Evolutionary conservation across 2,329 filamentous ascomycete species (phyloP).

Genomic region (Incumbomyces delicatus): DNA sequence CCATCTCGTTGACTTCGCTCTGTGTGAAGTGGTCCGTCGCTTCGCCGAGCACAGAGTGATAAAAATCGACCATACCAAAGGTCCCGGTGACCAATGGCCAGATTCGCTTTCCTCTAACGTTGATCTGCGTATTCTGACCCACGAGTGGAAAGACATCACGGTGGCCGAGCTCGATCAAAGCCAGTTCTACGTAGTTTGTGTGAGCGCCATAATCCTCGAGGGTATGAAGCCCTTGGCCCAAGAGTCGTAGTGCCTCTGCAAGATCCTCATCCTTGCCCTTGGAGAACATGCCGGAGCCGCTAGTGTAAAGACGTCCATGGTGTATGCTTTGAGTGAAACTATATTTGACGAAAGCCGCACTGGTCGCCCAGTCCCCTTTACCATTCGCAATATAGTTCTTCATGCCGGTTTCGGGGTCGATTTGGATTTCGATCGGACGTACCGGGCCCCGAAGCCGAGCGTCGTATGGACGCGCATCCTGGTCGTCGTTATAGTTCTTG

Average conservation of each 20-base stretch:
- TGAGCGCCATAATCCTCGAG: slow-evolving; percentile 73
- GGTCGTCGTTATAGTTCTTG: slow-evolving; percentile 66
- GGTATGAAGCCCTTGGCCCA: slow-evolving; percentile 67
- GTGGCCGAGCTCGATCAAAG: slow-evolving; percentile 61
- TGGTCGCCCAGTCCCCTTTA: slow-evolving; percentile 76
- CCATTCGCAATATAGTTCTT: slow-evolving; percentile 99
- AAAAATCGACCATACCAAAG: slow-evolving; percentile 74
- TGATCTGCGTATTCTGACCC: slow-evolving; percentile 56
- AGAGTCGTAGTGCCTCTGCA: slow-evolving; percentile 67
- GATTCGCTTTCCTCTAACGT: slow-evolving; percentile 54
- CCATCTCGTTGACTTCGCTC: slow-evolving; percentile 72
- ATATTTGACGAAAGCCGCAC: slow-evolving; percentile 70
- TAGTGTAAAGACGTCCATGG: slow-evolving; percentile 65
- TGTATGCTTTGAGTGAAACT: slow-evolving; percentile 66
- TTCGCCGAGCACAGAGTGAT: slow-evolving; percentile 68
- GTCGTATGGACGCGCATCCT: slow-evolving; percentile 74
- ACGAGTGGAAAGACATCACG: slow-evolving; percentile 63
- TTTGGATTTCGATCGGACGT: slow-evolving; percentile 57
- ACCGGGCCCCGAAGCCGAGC: slow-evolving; percentile 72
- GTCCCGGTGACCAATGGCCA: slow-evolving; percentile 63
- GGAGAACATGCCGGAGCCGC: slow-evolving; percentile 43
- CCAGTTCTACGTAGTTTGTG: slow-evolving; percentile 75
- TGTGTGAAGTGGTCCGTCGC: slow-evolving; percentile 78
- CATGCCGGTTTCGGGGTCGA: slow-evolving; percentile 78
- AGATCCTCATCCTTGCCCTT: slow-evolving; percentile 64